Base-by-base conservation (phyloP, 805 yeast species). In the Zygosaccharomyces lentus region DNA sequence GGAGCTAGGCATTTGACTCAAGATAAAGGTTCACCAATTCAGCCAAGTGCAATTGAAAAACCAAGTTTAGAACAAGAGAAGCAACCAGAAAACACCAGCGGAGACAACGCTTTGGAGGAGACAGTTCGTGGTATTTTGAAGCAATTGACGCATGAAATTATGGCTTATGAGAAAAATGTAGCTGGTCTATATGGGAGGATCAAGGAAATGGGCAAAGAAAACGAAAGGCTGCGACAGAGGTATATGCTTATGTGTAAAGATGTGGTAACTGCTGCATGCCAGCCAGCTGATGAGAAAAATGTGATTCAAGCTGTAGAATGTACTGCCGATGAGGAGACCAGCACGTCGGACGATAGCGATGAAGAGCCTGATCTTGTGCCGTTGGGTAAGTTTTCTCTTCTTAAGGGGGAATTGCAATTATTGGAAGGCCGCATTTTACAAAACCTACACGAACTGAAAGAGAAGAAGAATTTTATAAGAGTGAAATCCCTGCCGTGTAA, bases 121-220 rank as follows among this genome's bases (percentile, higher is more conserved):
- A 21, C 34, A 15, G 26, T 38, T 7, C 39, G 17, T 25, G 34
- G 15, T 9, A 27, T 38, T 27, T 10, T 38, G n/a, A 27, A 38
- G 15, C 41, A 41, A 10, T 43, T 59, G 45, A 39, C 58, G 2
- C 39, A 44, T 24, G 59, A 57, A 32, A 37, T 57, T n/a, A 49
- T 58, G 46, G 40, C 49, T 21, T 52, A 57, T 37, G 60, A 59
- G 35, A 32, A 55, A 16, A 49, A 51, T 37, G 17, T 58, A 7
- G 50, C 62, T 1, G 40, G 55, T 9, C 27, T 57, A 16, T 37
- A 43, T 24, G 59, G 61, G 15, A 49, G 42, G 32, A 46, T 53
- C 37, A 19, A 30, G 27, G 41, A 41, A 15, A 31, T 46, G 29
- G 34, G 19, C 9, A 44, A 36, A 27, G 50, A 50, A 23, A 49